phyloP scores from a whole-genome alignment of 495 filamentous ascomycete genomes.

The Aspergillus bertholletiae region DNA sequence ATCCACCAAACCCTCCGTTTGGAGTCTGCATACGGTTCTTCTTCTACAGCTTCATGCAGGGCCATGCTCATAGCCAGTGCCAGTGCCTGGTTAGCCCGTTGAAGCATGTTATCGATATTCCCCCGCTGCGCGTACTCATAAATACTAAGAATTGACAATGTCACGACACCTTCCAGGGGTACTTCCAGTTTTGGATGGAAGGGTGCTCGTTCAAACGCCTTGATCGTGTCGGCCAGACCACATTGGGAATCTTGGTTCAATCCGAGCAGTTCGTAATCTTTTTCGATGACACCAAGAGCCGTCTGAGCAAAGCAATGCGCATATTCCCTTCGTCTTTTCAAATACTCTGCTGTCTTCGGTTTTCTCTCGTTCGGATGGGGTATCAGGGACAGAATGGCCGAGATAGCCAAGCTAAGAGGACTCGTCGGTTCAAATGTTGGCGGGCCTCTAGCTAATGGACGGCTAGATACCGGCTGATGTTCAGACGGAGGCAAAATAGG shows the following conservation, averaged over 20 bases:
- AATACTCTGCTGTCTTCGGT: constrained; percentile 30
- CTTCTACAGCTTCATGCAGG: constrained; percentile 35
- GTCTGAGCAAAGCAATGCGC: constrained; percentile 45
- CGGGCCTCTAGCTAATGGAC: constrained; percentile 23
- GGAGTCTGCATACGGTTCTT: constrained; percentile 40
- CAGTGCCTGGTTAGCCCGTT: constrained; percentile 43
- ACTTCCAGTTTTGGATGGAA: constrained; percentile 44
- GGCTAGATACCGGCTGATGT: constrained; percentile 26
- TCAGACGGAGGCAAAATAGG: constrained; percentile 46
- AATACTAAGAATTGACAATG: constrained; percentile 42
- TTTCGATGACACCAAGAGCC: constrained; percentile 42
- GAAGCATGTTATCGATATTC: constrained; percentile 47
- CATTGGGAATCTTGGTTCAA: constrained; percentile 34
- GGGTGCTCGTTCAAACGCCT: constrained; percentile 25
- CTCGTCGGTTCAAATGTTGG: constrained; percentile 28
- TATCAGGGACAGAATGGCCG: constrained; percentile 44
- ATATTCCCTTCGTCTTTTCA: constrained; percentile 38
- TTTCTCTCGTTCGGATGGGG: constrained; percentile 38
- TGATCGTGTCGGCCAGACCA: constrained; percentile 32
- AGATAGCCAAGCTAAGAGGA: constrained; percentile 41
- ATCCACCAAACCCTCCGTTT: constrained; percentile 50
- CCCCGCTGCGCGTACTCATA: constrained; percentile 53
- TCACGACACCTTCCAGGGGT: constrained; percentile 42
- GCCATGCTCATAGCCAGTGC: constrained; percentile 38
- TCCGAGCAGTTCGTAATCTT: constrained; percentile 39